Percentiles rank a stretch among this genome's conserved stretches.
phyloP scores from a whole-genome alignment of 129 eudicot species.

The Dittrichia graveolens region DNA sequence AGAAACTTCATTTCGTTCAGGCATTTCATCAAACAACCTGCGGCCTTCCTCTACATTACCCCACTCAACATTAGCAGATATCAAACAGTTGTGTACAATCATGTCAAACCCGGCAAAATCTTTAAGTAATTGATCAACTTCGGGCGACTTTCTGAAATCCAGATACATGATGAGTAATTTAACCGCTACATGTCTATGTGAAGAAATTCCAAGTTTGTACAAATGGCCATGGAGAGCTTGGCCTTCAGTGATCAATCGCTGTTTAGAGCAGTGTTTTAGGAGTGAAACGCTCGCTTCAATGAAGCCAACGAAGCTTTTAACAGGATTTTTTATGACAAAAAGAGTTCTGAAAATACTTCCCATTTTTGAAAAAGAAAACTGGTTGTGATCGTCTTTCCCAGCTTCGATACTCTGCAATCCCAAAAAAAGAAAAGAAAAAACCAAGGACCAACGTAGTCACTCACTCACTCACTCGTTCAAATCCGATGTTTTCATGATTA shows the following conservation, averaged over 20 bases:
- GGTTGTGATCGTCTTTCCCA: background rate
- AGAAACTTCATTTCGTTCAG: slow-evolving; percentile 69
- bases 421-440: background rate
- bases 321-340: slow-evolving; percentile 38
- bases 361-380: slow-evolving; percentile 13
- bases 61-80: slow-evolving; percentile 46
- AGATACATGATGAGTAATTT: slow-evolving; percentile 66
- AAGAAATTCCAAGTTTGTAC: slow-evolving; percentile 56
- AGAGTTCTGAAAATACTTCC: slow-evolving; percentile 34
- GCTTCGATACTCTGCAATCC: background rate
- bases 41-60: slow-evolving; percentile 50
- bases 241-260: slow-evolving; percentile 45
- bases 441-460: no score
- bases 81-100: slow-evolving; percentile 69
- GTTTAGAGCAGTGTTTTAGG: slow-evolving; percentile 49
- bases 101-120: slow-evolving; percentile 54
- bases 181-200: slow-evolving; percentile 47
- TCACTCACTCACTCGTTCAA: no score
- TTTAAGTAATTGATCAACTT: slow-evolving; percentile 56
- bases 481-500: no score
- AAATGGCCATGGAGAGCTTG: slow-evolving; percentile 52
- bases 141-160: slow-evolving; percentile 40
- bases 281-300: slow-evolving; percentile 38
- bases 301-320: slow-evolving; percentile 40
- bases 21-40: slow-evolving; percentile 76